Evolutionary conservation across 306 rosid genomes (phyloP).

Genomic region (Lathyrus tuberosus): DNA sequence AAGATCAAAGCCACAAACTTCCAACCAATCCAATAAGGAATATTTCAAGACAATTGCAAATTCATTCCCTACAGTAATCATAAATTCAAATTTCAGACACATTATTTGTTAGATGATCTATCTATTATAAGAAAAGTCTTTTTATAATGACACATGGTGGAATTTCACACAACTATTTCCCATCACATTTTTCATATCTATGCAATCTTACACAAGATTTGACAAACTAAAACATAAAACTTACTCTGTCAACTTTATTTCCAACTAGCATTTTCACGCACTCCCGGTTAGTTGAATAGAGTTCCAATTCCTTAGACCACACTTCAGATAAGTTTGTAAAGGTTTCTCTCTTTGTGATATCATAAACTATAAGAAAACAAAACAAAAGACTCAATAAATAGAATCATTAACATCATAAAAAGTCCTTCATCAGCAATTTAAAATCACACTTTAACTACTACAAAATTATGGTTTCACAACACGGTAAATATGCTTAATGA

Average conservation of each 20-base stretch:
- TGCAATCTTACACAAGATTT: not conserved
- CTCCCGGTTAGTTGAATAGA: conserved; percentile 75
- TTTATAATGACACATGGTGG: not conserved
- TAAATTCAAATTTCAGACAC: not conserved
- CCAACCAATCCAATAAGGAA: not conserved
- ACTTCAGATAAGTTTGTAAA: conserved; percentile 80
- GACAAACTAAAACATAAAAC: conserved; percentile 35
- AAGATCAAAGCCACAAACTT: not conserved
- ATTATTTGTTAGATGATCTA: not conserved
- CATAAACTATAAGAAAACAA: conserved; percentile 64
- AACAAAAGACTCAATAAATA: conserved; percentile 27
- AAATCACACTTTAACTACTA: conserved; percentile 2
- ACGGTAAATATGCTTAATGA: not conserved
- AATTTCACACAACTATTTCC: not conserved
- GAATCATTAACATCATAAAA: conserved; percentile 9
- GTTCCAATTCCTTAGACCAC: conserved; percentile 92
- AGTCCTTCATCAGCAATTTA: conserved; percentile 24
- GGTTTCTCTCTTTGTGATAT: conserved; percentile 85
- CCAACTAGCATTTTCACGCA: conserved; percentile 96
- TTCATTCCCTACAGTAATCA: not conserved
- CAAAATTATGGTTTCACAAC: conserved; percentile 12
- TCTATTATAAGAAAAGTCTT: not conserved
- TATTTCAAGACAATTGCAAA: not conserved
- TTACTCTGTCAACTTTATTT: conserved; percentile 90
- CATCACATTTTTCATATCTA: not conserved